Evolutionary conservation across 805 yeast species (phyloP), one percentile per base, ranked within the genome.

Genomic region (Candida parachauliodes): DNA sequence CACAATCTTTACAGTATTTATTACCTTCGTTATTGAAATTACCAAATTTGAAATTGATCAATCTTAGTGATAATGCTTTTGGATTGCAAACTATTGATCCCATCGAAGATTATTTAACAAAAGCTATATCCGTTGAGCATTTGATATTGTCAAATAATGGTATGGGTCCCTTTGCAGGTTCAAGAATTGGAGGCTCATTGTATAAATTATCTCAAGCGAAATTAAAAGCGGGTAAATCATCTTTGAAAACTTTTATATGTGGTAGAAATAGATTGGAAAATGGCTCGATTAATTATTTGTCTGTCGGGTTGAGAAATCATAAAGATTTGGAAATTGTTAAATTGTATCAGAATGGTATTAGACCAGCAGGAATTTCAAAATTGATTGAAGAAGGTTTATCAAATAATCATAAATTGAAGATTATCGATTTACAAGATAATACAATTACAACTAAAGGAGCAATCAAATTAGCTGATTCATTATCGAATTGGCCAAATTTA

Each of bases 121-220:
- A 81, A 50, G 95, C 91, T 24, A 74, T 77, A 12, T 79, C 94
- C 18, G 65, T 93, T 39, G 83, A 86, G 61, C 96, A 93, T 57
- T 74, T 93, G 59, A 81, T 87, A 48, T 70, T 93, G 45, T 83
- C 96, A 32, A 93, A 93, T 65, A 93, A 93, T 60, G 99, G 99
- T 39, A 83, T 93, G 79, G 99, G 99, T 24, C 99, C 99, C 18
- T 84, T 84, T 58, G 95, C 98, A 1, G 98, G 99, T 51, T 83
- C 91, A 40, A 77, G 95, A 58, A 85, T 93, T 44, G 99, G 97
- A 43, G 79, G 79, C 51, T 86, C 96, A 3, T 74, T 93, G 32
- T 86, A 70, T 64, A 72, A 75, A 49, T 73, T 91, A 46, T 79
- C 93, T 15, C 60, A 59, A 36, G 81, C 80, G 40, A 88, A 88